Conservation (phyloP, 352 stramenopile species). For the Peronospora destructor region DNA sequence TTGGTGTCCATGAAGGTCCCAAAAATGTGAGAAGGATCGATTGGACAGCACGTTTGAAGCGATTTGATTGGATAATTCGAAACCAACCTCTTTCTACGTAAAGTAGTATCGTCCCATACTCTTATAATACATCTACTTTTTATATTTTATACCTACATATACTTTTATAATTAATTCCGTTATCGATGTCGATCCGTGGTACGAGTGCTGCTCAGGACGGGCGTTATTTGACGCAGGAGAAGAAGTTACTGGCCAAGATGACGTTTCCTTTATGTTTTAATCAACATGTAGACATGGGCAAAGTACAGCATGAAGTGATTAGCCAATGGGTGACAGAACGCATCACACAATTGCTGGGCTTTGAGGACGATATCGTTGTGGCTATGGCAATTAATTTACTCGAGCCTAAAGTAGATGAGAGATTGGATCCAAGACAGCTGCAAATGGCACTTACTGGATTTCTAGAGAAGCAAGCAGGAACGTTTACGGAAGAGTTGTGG, state of each 20-base stretch:
- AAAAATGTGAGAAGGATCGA: background rate
- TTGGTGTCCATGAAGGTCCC: slow-evolving; percentile 11
- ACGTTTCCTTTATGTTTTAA: slow-evolving; percentile 74
- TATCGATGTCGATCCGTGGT: slow-evolving; percentile 28
- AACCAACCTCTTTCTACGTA: no score
- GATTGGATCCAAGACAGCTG: slow-evolving; percentile 76
- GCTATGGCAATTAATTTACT: slow-evolving; percentile 79
- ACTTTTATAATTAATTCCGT: no score
- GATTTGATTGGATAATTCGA: slow-evolving; percentile 1
- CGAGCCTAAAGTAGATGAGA: slow-evolving; percentile 67
- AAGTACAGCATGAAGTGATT: slow-evolving; percentile 89
- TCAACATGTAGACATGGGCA: slow-evolving; percentile 76
- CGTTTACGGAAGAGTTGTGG: slow-evolving; percentile 89
- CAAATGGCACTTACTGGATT: slow-evolving; percentile 88
- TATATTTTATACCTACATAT: no score
- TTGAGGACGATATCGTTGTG: slow-evolving; percentile 90
- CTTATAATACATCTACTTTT: no score
- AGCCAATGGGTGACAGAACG: slow-evolving; percentile 83
- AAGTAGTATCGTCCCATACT: no score
- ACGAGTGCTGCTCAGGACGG: slow-evolving; percentile 61
- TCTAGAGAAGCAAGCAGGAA: slow-evolving; percentile 79
- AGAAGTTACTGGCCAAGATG: slow-evolving; percentile 85
- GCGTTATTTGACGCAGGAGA: slow-evolving; percentile 80
- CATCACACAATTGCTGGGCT: slow-evolving; percentile 82
- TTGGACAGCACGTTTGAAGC: background rate